A percentile compares a stretch with the other conserved stretches of the same genome.
Conservation (phyloP, 2,329 filamentous ascomycete genomes). For the Sporothrix mexicana region DNA sequence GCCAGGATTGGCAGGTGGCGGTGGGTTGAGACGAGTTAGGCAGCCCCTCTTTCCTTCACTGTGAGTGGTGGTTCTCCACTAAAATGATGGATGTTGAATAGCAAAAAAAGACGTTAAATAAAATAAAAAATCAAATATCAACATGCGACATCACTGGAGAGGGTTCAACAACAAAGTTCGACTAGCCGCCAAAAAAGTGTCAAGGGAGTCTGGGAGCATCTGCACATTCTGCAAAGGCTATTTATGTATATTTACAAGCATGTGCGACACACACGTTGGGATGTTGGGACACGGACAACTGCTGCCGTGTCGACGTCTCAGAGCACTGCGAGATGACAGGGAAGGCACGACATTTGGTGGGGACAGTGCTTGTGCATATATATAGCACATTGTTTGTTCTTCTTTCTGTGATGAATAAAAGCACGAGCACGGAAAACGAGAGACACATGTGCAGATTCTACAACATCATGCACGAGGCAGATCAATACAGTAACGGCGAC, state of each 20-base stretch:
- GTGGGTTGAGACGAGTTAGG: not conserved
- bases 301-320: slow-evolving; percentile 18
- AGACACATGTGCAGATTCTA: not conserved
- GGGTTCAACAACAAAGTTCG: not conserved
- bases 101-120: not conserved
- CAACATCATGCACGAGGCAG: not conserved
- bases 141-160: slow-evolving; percentile 10
- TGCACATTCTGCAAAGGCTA: not conserved
- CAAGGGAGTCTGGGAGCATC: not conserved
- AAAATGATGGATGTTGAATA: not conserved
- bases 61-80: slow-evolving; percentile 4
- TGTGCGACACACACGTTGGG: slow-evolving; percentile 12
- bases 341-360: slow-evolving; percentile 18
- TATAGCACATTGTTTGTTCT: not conserved
- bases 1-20: slow-evolving; percentile 22
- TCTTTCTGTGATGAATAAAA: not conserved
- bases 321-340: slow-evolving; percentile 3
- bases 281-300: not conserved
- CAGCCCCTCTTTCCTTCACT: slow-evolving; percentile 21
- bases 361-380: slow-evolving; percentile 12
- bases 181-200: slow-evolving; percentile 12
- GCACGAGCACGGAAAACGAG: not conserved
- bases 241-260: not conserved
- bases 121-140: slow-evolving; percentile 10
- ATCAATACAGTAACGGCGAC: not conserved